These are phyloP conservation scores for Alternaria arbusti DNA, from an alignment of 2,329 filamentous ascomycete genomes.

Conservation along the genomic window DNA sequence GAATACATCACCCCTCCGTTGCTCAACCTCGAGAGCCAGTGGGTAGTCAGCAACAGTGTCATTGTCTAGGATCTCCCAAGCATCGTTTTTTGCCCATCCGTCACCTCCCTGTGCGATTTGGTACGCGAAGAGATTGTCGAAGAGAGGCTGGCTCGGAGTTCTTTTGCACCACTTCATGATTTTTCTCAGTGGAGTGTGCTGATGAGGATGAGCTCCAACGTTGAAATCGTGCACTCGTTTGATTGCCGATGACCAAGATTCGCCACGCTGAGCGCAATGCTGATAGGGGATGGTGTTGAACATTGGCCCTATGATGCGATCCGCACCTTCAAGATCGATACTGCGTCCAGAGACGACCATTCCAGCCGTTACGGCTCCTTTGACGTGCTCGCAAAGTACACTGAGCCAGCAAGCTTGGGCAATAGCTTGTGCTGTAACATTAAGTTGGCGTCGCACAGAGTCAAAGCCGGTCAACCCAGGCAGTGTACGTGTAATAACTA, in stretches of 20 bases:
- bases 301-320: constrained; percentile 76
- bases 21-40: constrained; percentile 75
- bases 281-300: constrained; percentile 89
- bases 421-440: constrained; percentile 79
- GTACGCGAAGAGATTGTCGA: constrained; percentile 85
- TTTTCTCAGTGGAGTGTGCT: constrained; percentile 78
- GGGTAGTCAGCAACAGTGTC: constrained; percentile 68
- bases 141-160: constrained; percentile 60
- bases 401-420: constrained; percentile 77
- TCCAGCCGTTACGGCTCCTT: constrained; percentile 65
- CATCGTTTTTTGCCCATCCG: constrained; percentile 28
- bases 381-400: constrained; percentile 62
- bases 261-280: constrained; percentile 51
- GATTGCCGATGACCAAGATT: constrained; percentile 67
- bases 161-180: constrained; percentile 79
- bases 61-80: constrained; percentile 62
- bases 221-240: constrained; percentile 74
- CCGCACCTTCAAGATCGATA: constrained; percentile 69
- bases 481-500: constrained; percentile 45
- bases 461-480: constrained; percentile 56
- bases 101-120: constrained; percentile 57
- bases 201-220: constrained; percentile 70
- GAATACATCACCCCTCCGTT: constrained; percentile 58
- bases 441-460: constrained; percentile 61
- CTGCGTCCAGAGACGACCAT: constrained; percentile 80